These are phyloP conservation scores for Vaccinium vitisidaea DNA, from an alignment of 148 eudicot species.

Conservation along the genomic window DNA sequence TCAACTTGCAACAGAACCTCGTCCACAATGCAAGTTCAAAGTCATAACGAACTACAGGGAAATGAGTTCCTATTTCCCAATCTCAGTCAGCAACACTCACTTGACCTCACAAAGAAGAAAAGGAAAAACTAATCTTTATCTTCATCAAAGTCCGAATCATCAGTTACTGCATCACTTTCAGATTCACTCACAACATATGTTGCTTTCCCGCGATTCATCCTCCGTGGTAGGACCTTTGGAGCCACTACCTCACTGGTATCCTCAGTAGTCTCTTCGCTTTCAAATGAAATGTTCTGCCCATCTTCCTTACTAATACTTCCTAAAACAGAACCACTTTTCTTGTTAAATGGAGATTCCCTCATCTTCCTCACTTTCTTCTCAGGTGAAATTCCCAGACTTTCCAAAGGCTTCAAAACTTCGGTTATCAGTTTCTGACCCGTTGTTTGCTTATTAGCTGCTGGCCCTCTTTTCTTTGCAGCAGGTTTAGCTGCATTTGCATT, in stretches of 20 bases:
- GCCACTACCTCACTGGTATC: constrained; percentile 35
- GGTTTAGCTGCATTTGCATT: constrained; percentile 39
- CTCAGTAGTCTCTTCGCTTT: constrained; percentile 23
- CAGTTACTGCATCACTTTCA: constrained; percentile 42
- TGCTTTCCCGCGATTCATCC: constrained; percentile 37
- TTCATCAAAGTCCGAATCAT: constrained; percentile 41
- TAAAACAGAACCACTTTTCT: constrained; percentile 69
- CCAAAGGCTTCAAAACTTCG: constrained; percentile 55
- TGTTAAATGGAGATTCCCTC: constrained; percentile 85
- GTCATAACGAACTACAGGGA: background rate
- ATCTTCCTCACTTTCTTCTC: constrained; percentile 74
- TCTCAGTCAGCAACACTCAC: background rate
- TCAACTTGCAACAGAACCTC: background rate
- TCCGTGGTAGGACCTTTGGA: constrained; percentile 49
- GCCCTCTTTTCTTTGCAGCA: constrained; percentile 65
- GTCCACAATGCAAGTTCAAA: background rate
- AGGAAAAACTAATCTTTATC: constrained; percentile 21
- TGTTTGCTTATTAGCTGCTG: constrained; percentile 39
- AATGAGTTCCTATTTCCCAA: background rate
- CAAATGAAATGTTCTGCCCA: constrained; percentile 18
- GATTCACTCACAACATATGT: constrained; percentile 60
- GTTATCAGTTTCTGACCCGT: constrained; percentile 57
- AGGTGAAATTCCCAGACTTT: constrained; percentile 11
- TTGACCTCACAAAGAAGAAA: background rate
- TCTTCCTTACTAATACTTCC: constrained; percentile 24